Evolutionary conservation across 176 grass and related monocot genomes (phyloP).

Genomic region (Secale cereale): DNA sequence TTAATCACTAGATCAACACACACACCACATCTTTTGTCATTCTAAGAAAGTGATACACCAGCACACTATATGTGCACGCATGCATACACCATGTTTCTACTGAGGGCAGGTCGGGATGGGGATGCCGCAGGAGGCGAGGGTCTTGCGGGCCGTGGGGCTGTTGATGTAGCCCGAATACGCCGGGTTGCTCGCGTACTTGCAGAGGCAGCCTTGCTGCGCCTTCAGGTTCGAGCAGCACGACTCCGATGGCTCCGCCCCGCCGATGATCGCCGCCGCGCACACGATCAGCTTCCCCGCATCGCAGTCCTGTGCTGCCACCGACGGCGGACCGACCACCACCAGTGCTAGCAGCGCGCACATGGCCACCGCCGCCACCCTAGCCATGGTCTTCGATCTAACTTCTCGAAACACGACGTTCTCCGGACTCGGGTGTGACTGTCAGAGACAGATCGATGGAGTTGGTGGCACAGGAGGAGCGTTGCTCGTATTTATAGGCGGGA

Average conservation of each 20-base stretch:
- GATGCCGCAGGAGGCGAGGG: slow-evolving; percentile 26
- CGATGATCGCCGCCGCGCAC: slow-evolving; percentile 28
- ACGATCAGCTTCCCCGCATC: background rate
- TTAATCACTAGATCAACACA: background rate
- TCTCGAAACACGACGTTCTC: background rate
- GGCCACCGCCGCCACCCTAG: background rate
- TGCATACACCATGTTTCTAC: background rate
- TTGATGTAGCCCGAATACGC: slow-evolving; percentile 16
- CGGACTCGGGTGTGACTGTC: background rate
- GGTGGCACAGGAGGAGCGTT: background rate
- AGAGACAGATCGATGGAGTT: background rate
- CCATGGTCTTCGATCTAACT: background rate
- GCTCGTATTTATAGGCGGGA: background rate
- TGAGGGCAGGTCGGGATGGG: slow-evolving; percentile 11
- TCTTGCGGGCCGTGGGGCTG: slow-evolving; percentile 22
- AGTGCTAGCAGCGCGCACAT: background rate
- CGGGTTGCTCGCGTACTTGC: slow-evolving; percentile 37
- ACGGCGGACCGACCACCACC: background rate
- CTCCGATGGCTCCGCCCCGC: slow-evolving; percentile 8
- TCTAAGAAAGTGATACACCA: background rate
- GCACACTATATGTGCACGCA: background rate
- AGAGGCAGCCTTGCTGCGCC: slow-evolving; percentile 40
- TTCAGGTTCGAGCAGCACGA: slow-evolving; percentile 39
- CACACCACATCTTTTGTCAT: background rate
- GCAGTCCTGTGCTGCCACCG: slow-evolving; percentile 5